Percentiles rank a stretch among this genome's conserved stretches.
Conservation (phyloP, 371 early-diverging fungal genomes). For the Lichtheimia hyalospora region DNA sequence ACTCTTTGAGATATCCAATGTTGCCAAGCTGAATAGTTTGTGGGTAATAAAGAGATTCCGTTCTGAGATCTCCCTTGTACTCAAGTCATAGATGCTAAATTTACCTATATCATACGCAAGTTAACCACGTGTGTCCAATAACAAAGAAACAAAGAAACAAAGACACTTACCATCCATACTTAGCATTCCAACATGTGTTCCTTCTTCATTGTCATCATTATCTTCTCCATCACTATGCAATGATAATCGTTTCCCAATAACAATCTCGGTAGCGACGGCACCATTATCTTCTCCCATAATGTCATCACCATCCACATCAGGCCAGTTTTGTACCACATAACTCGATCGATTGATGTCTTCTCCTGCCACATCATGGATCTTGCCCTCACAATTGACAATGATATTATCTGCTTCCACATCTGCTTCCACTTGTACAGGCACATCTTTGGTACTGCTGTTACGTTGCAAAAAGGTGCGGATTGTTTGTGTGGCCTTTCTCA, state of each 20-base stretch:
- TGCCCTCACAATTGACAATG: conserved; percentile 18
- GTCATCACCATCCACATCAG: conserved; percentile 31
- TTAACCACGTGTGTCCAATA: no score
- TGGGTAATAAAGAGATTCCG: conserved; percentile 60
- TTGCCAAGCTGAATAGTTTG: conserved; percentile 61
- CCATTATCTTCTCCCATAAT: conserved; percentile 33
- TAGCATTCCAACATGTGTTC: conserved; percentile 56
- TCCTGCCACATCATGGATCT: conserved; percentile 20
- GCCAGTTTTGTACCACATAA: conserved; percentile 45
- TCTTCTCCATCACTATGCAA: conserved; percentile 3
- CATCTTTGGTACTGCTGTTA: conserved; percentile 5
- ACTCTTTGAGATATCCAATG: conserved; percentile 38
- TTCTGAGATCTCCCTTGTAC: conserved; percentile 41
- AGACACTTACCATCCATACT: conserved; percentile 61
- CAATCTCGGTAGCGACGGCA: conserved; percentile 61
- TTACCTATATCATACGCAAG: conserved; percentile 30
- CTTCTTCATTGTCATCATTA: conserved; percentile 24
- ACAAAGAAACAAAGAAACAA: no score
- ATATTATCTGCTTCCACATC: conserved; percentile 11
- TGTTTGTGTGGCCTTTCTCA: conserved; percentile 18
- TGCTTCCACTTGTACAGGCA: conserved; percentile 8
- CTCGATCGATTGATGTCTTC: conserved; percentile 30
- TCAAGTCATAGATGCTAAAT: conserved; percentile 54
- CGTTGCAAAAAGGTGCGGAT: conserved; percentile 22
- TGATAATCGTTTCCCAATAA: conserved; percentile 44